phyloP scores from a whole-genome alignment of 2,329 filamentous ascomycete genomes.

The Diplocarpon rosae region DNA sequence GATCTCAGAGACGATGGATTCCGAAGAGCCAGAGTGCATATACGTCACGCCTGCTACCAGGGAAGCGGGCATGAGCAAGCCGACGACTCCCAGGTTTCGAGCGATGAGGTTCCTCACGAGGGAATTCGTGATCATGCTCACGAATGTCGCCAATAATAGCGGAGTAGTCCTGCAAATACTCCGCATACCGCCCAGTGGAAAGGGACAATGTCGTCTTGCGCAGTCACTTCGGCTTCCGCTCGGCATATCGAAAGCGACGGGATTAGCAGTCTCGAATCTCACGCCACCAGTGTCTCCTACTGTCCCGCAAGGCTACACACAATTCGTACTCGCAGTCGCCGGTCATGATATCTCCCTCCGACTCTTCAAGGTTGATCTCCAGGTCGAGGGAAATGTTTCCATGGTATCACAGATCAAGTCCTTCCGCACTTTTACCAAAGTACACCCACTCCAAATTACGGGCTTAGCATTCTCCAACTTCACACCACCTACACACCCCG shows the following conservation, averaged over 20 bases:
- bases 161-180: conserved; percentile 47
- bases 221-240: conserved; percentile 49
- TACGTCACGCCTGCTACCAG: conserved; percentile 43
- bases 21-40: conserved; percentile 39
- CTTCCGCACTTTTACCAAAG: conserved; percentile 41
- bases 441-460: conserved; percentile 48
- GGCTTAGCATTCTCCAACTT: conserved; percentile 43
- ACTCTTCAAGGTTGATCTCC: conserved; percentile 67
- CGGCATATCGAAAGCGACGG: conserved; percentile 62
- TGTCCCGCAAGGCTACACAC: conserved; percentile 48
- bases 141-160: conserved; percentile 47
- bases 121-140: conserved; percentile 44
- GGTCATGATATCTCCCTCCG: conserved; percentile 70
- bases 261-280: conserved; percentile 66
- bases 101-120: conserved; percentile 48
- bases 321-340: conserved; percentile 72
- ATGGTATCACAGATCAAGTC: conserved; percentile 42
- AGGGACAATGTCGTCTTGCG: conserved; percentile 37
- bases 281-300: conserved; percentile 39
- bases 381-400: conserved; percentile 34
- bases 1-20: conserved; percentile 28
- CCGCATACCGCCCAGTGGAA: conserved; percentile 27
- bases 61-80: conserved; percentile 29
- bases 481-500: conserved; percentile 18
- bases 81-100: conserved; percentile 41